Base-by-base conservation (phyloP, 140 eudicot genomes). In the Anethum foeniculum region DNA sequence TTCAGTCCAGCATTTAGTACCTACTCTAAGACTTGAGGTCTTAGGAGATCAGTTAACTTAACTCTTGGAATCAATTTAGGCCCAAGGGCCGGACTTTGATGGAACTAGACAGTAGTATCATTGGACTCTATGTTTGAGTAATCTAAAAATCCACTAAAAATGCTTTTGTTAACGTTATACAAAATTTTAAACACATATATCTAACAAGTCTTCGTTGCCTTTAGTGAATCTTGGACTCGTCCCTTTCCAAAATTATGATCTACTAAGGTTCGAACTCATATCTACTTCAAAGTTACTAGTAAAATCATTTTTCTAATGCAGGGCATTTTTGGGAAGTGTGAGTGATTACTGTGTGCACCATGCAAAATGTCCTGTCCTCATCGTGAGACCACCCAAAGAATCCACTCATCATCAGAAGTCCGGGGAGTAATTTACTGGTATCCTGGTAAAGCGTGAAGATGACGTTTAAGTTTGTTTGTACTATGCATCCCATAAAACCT, bases 271-370 rank as follows among this genome's bases (percentile, higher is more conserved):
- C 6, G 16, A 47, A 47, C 23, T 15, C 6, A 49, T 49, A 15
- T 16, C 6, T 49, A 15, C 56, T 49, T 4, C 6, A 15, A 4
- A 15, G 3, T 49, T 49, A 49, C 21, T 49, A 3, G 56, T 15
- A 15, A 49, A 16, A 15, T 49, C 15, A 49, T 12, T 62, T 62
- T 25, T 11, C 2, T 2, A 30, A 75, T 79, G 82, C 86, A 93
- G 97, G 90, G 97, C 92, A 21, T 82, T 93, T 23, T 27, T 90
- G 86, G 97, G 97, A 77, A 93, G 96, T 38, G 96, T 93, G 21
- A 89, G 96, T 39, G 90, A 90, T 52, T 90, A 93, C 65, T 87
- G 93, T 67, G 92, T 80, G 32, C 96, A 93, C 84, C 94, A 90
- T 76, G 92, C 94, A 0, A 89, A 86, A 69, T 93, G 96, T 78